Evolutionary conservation across 305 asterid species (phyloP).

Genomic region (Solanum chacoense): DNA sequence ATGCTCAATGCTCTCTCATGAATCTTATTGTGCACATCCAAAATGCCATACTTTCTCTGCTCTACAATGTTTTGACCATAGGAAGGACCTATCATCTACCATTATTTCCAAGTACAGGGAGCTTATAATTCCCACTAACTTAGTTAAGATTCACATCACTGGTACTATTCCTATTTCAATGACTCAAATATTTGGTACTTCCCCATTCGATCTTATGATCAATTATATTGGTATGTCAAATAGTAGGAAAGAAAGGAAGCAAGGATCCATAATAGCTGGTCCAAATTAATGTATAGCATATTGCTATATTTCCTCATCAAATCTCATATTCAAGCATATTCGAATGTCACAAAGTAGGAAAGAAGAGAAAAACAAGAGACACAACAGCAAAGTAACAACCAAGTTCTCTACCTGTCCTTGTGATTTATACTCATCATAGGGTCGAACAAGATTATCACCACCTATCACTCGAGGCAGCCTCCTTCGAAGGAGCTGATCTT

Average conservation of each 20-base stretch:
- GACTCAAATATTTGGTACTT: not conserved
- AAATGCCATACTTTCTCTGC: not conserved
- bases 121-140: not conserved
- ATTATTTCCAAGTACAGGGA: not conserved
- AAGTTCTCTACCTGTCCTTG: conserved; percentile 75
- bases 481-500: conserved; percentile 89
- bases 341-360: not conserved
- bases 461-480: conserved; percentile 92
- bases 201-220: not conserved
- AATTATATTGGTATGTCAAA: not conserved
- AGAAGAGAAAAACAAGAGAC: not conserved
- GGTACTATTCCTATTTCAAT: not conserved
- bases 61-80: not conserved
- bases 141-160: not conserved
- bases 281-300: not conserved
- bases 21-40: not conserved
- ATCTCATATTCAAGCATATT: not conserved
- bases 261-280: not conserved
- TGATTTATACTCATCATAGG: conserved; percentile 85
- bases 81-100: not conserved
- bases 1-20: not conserved
- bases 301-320: not conserved
- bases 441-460: conserved; percentile 93
- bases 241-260: not conserved
- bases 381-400: not conserved